Percentiles rank a stretch among this genome's conserved stretches.
Evolutionary conservation across 1,284 basidiomycete genomes (phyloP).

Genomic region (Cutaneotrichosporon mucoides): DNA sequence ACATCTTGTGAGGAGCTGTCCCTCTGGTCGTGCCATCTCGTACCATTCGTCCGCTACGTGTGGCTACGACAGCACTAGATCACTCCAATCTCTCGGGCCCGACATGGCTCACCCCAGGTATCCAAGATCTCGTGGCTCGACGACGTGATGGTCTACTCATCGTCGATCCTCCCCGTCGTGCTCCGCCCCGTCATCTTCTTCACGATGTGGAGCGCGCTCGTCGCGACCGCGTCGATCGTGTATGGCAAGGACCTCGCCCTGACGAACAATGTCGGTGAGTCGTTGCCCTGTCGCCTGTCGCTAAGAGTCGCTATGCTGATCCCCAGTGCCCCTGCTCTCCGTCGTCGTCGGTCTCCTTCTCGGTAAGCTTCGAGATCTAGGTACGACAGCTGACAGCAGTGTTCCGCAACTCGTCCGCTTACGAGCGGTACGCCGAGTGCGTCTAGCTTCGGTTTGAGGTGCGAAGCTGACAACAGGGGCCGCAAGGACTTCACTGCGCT

Average conservation of each 20-base stretch:
- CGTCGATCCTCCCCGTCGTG: constrained; percentile 56
- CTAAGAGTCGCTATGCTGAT: constrained; percentile 1
- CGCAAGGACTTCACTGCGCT: constrained; percentile 65
- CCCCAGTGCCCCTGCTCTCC: constrained; percentile 67
- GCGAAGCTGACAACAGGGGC: constrained; percentile 61
- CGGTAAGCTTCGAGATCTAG: constrained; percentile 11
- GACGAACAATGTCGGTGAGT: constrained; percentile 47
- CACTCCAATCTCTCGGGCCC: too few relatives aligned
- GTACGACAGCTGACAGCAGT: constrained; percentile 61
- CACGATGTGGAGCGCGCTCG: constrained; percentile 62
- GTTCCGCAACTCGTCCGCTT: constrained; percentile 55
- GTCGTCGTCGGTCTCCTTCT: constrained; percentile 68
- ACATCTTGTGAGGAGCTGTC: too few relatives aligned
- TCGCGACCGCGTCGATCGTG: constrained; percentile 39
- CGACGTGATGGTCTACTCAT: constrained; percentile 69
- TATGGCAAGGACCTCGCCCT: constrained; percentile 41
- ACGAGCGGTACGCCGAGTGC: constrained; percentile 46
- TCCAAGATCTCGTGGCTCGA: constrained; percentile 80
- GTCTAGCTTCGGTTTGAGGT: too few relatives aligned
- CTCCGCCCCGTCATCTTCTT: constrained; percentile 68
- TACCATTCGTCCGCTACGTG: too few relatives aligned
- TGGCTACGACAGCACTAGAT: too few relatives aligned
- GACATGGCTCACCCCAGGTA: constrained; percentile 19
- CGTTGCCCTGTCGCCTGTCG: neutral
- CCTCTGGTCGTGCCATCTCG: too few relatives aligned